Conservation (phyloP, 2,329 filamentous ascomycete genomes). For the Hirsutella rhossiliensis region DNA sequence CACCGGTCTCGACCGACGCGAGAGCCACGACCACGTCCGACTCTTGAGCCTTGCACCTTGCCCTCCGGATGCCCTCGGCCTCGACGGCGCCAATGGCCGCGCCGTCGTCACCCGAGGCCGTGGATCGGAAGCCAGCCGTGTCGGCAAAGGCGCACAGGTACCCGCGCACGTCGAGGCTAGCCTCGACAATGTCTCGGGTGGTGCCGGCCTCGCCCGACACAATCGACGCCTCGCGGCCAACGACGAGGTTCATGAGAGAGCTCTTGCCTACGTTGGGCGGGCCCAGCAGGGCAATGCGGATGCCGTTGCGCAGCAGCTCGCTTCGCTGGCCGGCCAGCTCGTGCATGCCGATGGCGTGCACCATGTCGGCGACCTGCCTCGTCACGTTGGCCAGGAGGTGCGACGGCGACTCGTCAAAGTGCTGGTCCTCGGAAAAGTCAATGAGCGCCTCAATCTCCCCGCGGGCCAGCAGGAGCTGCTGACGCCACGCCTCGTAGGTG, state of each 20-base stretch:
- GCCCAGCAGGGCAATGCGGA: constrained; percentile 75
- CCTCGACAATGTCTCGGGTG: constrained; percentile 87
- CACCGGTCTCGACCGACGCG: constrained; percentile 52
- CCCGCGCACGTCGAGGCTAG: constrained; percentile 76
- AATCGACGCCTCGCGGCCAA: constrained; percentile 88
- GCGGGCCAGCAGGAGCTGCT: constrained; percentile 63
- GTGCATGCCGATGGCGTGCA: constrained; percentile 53
- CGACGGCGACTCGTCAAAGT: constrained; percentile 79
- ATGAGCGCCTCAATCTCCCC: constrained; percentile 93
- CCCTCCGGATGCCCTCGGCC: constrained; percentile 79
- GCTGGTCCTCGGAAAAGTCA: constrained; percentile 94
- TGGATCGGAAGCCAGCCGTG: constrained; percentile 72
- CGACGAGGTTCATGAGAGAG: constrained; percentile 79
- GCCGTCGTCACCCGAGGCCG: constrained; percentile 4
- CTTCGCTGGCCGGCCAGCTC: constrained; percentile 67
- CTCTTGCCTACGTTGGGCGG: constrained; percentile 94
- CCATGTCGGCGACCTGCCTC: constrained; percentile 47
- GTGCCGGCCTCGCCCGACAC: constrained; percentile 89
- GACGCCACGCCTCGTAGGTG: constrained; percentile 75
- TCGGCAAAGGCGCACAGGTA: constrained; percentile 92
- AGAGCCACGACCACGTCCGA: constrained; percentile 81
- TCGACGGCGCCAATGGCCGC: constrained; percentile 60
- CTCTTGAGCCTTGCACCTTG: constrained; percentile 66
- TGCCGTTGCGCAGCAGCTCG: constrained; percentile 74
- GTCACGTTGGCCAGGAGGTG: constrained; percentile 61